phyloP scores from a whole-genome alignment of 2,329 filamentous ascomycete species.

The Sporothrix pseudoabietina region DNA sequence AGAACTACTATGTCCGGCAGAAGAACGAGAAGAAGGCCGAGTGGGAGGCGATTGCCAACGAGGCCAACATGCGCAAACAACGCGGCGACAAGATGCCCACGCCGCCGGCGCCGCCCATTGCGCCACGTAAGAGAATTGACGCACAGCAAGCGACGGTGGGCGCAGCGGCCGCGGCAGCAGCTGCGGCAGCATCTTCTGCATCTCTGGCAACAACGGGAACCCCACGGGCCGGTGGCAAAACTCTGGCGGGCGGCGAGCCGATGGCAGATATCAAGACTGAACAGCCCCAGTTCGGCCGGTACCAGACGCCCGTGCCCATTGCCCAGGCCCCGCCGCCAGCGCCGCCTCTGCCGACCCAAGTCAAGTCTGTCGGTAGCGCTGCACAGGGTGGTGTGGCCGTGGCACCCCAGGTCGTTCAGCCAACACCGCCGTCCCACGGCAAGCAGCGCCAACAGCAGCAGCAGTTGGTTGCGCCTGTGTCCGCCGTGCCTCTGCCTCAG shows the following conservation, averaged over 20 bases:
- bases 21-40: constrained; percentile 58
- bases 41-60: constrained; percentile 61
- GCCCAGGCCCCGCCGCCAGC: constrained; percentile 41
- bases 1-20: constrained; percentile 68
- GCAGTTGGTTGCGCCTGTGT: constrained; percentile 36
- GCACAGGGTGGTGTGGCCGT: constrained; percentile 27
- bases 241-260: constrained; percentile 29
- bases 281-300: constrained; percentile 36
- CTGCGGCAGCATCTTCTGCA: neutral
- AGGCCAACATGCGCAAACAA: constrained; percentile 59
- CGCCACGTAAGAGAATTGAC: constrained; percentile 30
- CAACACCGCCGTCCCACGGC: constrained; percentile 32
- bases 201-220: neutral
- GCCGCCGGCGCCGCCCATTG: constrained; percentile 56
- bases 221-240: constrained; percentile 15
- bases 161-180: constrained; percentile 15
- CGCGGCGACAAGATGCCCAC: constrained; percentile 62
- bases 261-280: constrained; percentile 48
- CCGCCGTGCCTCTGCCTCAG: constrained; percentile 28
- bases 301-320: constrained; percentile 42
- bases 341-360: constrained; percentile 35
- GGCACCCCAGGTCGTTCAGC: constrained; percentile 27
- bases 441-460: constrained; percentile 34
- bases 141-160: neutral
- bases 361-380: neutral